A percentile compares a stretch with the other conserved stretches of the same genome.
These are phyloP conservation scores for Vinca minor DNA, from an alignment of 257 asterid species.

Conservation along the genomic window DNA sequence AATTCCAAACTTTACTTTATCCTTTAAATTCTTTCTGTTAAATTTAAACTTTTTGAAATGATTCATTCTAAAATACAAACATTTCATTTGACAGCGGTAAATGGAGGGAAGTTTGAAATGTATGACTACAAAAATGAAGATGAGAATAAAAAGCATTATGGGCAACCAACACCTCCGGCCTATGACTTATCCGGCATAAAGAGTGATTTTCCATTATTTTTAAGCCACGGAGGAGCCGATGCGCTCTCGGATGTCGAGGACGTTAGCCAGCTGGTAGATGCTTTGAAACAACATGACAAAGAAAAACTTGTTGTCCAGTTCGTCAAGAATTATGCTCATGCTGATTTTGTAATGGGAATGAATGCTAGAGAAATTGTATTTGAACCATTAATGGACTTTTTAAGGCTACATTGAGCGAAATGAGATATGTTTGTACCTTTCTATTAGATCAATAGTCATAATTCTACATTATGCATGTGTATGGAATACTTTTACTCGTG, in stretches of 20 bases:
- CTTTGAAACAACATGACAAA: background rate
- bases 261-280: background rate
- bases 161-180: background rate
- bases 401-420: background rate
- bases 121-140: slow-evolving; percentile 4
- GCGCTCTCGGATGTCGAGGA: slow-evolving; percentile 7
- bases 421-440: no score
- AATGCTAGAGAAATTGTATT: slow-evolving; percentile 1
- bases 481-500: no score
- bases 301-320: slow-evolving; percentile 6
- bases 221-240: slow-evolving; percentile 8
- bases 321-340: slow-evolving; percentile 1
- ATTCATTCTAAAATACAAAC: background rate
- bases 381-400: background rate
- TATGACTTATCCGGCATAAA: background rate
- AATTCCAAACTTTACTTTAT: no score
- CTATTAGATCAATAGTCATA: no score
- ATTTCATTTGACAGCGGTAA: background rate
- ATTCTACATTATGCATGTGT: no score
- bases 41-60: background rate
- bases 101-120: background rate
- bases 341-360: slow-evolving; percentile 7
- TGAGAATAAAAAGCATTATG: background rate
- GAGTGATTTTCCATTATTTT: background rate
- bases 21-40: background rate